Conservation (phyloP, 2,329 filamentous ascomycete genomes). For the Exophiala aquamarina region DNA sequence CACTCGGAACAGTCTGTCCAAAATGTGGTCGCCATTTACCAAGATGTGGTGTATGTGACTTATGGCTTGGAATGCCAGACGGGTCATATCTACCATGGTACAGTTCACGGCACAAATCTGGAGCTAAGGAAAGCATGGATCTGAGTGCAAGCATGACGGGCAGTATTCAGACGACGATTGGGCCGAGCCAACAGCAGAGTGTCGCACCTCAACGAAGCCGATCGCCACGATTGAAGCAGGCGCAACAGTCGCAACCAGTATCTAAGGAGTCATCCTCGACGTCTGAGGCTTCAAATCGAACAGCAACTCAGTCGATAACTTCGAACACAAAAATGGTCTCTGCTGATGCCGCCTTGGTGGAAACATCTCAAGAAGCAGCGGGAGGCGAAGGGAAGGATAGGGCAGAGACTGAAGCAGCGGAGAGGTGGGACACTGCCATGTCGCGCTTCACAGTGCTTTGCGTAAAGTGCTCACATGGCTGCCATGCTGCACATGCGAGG, state of each 20-base stretch:
- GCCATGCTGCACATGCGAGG: slow-evolving; percentile 62
- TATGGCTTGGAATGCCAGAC: slow-evolving; percentile 62
- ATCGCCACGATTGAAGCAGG: slow-evolving; percentile 12
- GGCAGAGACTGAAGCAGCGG: slow-evolving; percentile 4
- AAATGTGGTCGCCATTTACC: slow-evolving; percentile 64
- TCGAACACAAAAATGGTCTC: not conserved
- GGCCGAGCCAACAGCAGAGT: slow-evolving; percentile 8
- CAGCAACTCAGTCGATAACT: slow-evolving; percentile 3
- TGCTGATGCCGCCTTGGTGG: not conserved
- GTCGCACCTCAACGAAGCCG: slow-evolving; percentile 27
- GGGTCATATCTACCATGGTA: slow-evolving; percentile 40
- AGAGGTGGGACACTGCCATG: slow-evolving; percentile 45
- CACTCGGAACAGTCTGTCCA: slow-evolving; percentile 56
- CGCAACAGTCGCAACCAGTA: slow-evolving; percentile 25
- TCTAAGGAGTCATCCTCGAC: slow-evolving; percentile 30
- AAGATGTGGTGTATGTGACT: slow-evolving; percentile 61
- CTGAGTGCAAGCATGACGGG: slow-evolving; percentile 23
- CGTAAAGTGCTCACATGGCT: slow-evolving; percentile 63
- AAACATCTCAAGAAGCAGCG: too few relatives aligned
- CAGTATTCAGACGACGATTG: slow-evolving; percentile 25
- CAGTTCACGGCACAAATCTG: not conserved
- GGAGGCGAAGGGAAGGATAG: too few relatives aligned
- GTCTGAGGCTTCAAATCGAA: slow-evolving; percentile 29
- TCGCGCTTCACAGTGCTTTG: slow-evolving; percentile 60
- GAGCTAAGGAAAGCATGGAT: slow-evolving; percentile 15